Evolutionary conservation across 352 stramenopile genomes (phyloP), one percentile per base, ranked within the genome.

Genomic region (Plasmopara viticola): DNA sequence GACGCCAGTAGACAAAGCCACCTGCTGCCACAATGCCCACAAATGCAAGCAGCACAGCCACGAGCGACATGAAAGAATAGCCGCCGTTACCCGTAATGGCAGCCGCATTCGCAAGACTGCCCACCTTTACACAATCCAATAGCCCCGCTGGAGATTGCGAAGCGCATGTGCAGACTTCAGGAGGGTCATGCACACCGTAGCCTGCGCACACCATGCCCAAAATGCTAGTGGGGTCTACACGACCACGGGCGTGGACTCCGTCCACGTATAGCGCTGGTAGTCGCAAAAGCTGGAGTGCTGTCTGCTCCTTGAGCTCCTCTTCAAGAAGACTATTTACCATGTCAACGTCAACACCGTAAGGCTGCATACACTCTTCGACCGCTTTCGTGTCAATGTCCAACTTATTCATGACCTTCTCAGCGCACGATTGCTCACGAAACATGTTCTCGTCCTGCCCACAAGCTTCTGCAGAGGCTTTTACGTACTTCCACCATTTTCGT

Each of bases 241-340:
- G 77, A 18, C 94, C 95, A 25, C 92, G 85, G 51, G 97, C 87
- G 31, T 96, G 82, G 10, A 97, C 90, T 28, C 84, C 91, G 60
- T 99, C 97, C 10, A 99, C 91, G 62, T 97, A 98, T 12, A 96
- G 66, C 18, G 94, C 90, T 0, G 95, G 95, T 17, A 98, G 63
- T 10, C 95, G 83, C 31, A 98, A 79, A 50, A 98, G 77, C 48
- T 97, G 89, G 2, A 91, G 67, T 31, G 86, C 78, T 5, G 80
- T 90, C 76, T 98, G 89, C 44, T 93, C 77, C 48, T 84, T 70
- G 4, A 98, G 60, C 58, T 98, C 87, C 56, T 87, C 61, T 31
- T 97, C 91, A 44, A 98, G 70, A 51, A 97, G 70, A 13, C 64
- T 72, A 59, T 98, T 98, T 38, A 78, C 53, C 28, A 72, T 53